phyloP scores from a whole-genome alignment of 139 green algal species.

The Chloropicon primus region DNA sequence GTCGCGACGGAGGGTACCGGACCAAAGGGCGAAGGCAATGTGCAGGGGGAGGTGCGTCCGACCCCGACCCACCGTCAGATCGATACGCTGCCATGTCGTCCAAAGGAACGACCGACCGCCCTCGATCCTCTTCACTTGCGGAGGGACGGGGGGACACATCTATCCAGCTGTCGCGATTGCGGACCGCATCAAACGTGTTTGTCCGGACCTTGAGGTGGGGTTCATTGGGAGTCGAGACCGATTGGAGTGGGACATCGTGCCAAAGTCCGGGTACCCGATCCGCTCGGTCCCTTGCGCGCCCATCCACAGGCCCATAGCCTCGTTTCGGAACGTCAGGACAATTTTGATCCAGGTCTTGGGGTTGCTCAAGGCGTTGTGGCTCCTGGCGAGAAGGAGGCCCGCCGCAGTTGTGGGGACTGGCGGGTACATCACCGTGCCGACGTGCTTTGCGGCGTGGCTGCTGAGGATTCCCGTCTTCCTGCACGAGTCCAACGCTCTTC shows the following conservation, averaged over 20 bases:
- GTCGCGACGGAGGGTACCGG: no score
- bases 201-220: neutral
- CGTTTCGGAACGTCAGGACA: neutral
- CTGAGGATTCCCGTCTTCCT: conserved; percentile 21
- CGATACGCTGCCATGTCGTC: no score
- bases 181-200: conserved; percentile 7
- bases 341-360: neutral
- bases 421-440: conserved; percentile 30
- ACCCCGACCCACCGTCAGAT: no score
- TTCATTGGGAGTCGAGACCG: neutral
- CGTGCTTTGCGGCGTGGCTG: conserved; percentile 22
- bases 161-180: conserved; percentile 29
- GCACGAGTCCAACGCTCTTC: conserved; percentile 31
- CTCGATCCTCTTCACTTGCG: conserved; percentile 17
- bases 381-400: neutral
- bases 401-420: conserved; percentile 2
- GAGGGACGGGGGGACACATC: conserved; percentile 31
- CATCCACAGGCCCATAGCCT: neutral
- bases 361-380: neutral
- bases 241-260: neutral
- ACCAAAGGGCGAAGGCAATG: no score
- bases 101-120: neutral
- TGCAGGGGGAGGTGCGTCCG: no score
- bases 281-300: neutral
- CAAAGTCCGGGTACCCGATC: neutral